Evolutionary conservation across 2,329 filamentous ascomycete species (phyloP), one percentile per base, ranked within the genome.

Genomic region (Verticillium isaacii): DNA sequence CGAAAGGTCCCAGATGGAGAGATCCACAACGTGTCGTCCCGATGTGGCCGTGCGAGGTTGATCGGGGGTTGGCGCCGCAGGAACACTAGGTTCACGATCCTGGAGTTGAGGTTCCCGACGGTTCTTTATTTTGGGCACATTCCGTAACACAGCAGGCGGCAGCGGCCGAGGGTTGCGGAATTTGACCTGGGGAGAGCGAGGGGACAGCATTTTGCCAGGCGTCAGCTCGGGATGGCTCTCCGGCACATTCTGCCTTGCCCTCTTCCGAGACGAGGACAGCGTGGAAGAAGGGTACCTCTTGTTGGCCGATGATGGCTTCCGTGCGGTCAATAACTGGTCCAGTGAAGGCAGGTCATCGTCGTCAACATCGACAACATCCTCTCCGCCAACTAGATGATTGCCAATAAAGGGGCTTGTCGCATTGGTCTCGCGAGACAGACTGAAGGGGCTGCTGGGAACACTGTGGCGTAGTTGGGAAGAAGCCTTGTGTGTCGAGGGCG

Each of bases 301-400:
- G 12, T 6, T 14, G 3, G 25, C 15, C 11, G 37, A 52, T 2
- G 29, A 50, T 34, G 32, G 25, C 58, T 15, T 36, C 41, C 17
- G 25, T 17, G 60, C 34, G 12, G 61, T 39, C 32, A 62, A 60
- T 8, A 65, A 57, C 4, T 65, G 63, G 14, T 73, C 68, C 12
- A 79, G 56, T 6, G 71, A 66, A 41, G 77, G 77, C 29, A 79
- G 66, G 23, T 79, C 65, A 25, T 62, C 77, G 32, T 74, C 71
- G 4, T 73, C 76, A 29, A 32, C 32, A 17, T 9, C 41, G 23
- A 9, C 54, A 15, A 58, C 5, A 4, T 29, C 29, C 29, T 29
- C 29, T 29, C 29, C 29, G 29, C 25, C 45, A 5, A 12, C 8
- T 23, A 3, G 6, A 23, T 9, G 4, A 19, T 15, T 8, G 19